phyloP scores from a whole-genome alignment of 2,329 filamentous ascomycete species.

The Dothideomycetes sp. region DNA sequence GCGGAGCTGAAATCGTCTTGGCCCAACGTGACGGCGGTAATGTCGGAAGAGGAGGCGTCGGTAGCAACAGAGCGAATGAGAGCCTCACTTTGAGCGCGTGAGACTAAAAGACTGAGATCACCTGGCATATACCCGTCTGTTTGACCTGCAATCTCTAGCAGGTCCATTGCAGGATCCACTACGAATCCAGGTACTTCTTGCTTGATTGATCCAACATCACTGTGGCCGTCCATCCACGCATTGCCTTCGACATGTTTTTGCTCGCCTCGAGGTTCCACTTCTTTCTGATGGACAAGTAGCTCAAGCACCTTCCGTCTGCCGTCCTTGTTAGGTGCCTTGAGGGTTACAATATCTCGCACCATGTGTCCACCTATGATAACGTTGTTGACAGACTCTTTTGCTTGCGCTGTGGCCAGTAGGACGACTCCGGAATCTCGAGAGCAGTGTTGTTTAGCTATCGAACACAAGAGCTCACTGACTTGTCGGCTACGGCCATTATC shows the following conservation, averaged over 20 bases:
- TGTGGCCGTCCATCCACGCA: constrained; percentile 60
- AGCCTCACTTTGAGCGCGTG: constrained; percentile 81
- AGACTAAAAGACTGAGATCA: constrained; percentile 75
- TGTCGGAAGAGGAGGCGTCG: constrained; percentile 24
- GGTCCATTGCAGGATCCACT: constrained; percentile 68
- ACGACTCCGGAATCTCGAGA: constrained; percentile 70
- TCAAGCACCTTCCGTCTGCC: constrained; percentile 74
- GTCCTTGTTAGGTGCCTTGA: constrained; percentile 91
- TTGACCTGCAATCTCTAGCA: constrained; percentile 83
- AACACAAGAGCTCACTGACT: constrained; percentile 78
- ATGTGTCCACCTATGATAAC: constrained; percentile 85
- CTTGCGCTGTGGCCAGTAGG: constrained; percentile 79
- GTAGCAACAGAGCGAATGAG: constrained; percentile 67
- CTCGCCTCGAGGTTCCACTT: not conserved
- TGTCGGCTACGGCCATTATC: constrained; percentile 90
- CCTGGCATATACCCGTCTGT: constrained; percentile 98
- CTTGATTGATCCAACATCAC: constrained; percentile 42
- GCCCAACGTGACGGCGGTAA: constrained; percentile 49
- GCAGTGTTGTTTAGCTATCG: constrained; percentile 76
- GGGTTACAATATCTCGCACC: constrained; percentile 76
- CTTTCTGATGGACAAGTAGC: constrained; percentile 52
- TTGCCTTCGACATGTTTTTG: constrained; percentile 9
- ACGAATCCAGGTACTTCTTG: constrained; percentile 50
- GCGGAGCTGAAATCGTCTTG: constrained; percentile 73
- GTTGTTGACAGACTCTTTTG: constrained; percentile 85